Conservation (phyloP, 108 stramenopile species). For the Fragilaria crotonensis region DNA sequence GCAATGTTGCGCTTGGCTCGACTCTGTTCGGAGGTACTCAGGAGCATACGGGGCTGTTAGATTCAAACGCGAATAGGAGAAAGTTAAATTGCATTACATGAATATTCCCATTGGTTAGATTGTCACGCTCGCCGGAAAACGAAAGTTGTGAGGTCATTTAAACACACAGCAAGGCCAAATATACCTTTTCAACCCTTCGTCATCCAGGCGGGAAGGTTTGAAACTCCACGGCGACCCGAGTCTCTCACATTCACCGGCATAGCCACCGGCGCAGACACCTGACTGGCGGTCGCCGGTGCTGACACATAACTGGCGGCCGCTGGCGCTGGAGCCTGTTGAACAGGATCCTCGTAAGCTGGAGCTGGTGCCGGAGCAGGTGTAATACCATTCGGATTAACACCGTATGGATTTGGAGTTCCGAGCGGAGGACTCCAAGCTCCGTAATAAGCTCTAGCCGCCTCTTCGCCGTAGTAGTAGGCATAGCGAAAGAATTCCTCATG, state of each 20-base stretch:
- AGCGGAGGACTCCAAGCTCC: constrained; percentile 84
- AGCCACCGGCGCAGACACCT: constrained; percentile 11
- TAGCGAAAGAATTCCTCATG: constrained; percentile 88
- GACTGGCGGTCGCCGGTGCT: neutral
- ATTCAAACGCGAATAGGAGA: no score
- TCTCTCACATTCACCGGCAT: constrained; percentile 39
- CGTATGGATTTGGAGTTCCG: constrained; percentile 85
- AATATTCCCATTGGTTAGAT: no score
- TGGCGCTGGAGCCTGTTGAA: constrained; percentile 20
- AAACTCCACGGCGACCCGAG: constrained; percentile 72
- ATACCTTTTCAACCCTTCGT: constrained; percentile 31
- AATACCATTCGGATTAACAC: constrained; percentile 37
- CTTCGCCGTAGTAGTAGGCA: constrained; percentile 75
- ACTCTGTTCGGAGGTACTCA: no score
- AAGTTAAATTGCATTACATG: no score
- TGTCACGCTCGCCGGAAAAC: no score
- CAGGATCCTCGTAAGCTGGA: no score
- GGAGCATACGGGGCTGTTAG: no score
- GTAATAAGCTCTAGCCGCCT: constrained; percentile 79
- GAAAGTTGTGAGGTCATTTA: no score
- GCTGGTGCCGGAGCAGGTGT: constrained; percentile 29
- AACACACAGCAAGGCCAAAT: no score
- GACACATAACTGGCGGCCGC: constrained; percentile 1
- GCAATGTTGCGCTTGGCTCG: no score
- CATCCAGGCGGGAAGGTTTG: constrained; percentile 90